Conservation (phyloP, 768 basidiomycete species). For the Pisolithus albus region DNA sequence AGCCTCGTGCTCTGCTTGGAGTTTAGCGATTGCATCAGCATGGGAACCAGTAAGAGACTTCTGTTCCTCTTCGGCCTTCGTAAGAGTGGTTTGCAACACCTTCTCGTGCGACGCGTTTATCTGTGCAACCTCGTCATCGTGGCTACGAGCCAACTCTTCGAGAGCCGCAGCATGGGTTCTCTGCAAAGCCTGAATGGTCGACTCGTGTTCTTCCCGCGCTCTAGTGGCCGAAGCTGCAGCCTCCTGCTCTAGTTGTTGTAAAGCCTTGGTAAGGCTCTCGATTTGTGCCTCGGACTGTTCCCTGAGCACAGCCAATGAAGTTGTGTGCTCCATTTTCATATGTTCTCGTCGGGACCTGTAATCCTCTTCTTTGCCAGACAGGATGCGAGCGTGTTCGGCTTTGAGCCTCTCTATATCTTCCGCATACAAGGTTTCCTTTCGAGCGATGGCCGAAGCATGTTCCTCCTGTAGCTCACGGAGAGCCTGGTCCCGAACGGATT, state of each 20-base stretch:
- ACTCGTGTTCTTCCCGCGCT: conserved; percentile 43
- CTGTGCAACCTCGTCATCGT: conserved; percentile 47
- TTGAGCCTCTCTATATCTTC: conserved; percentile 64
- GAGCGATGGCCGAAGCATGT: conserved; percentile 55
- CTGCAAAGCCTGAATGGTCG: conserved; percentile 38
- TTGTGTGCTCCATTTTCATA: conserved; percentile 31
- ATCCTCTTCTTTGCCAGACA: conserved; percentile 55
- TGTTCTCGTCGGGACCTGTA: conserved; percentile 34
- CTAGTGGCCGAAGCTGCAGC: conserved; percentile 29
- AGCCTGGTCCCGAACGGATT: conserved; percentile 56
- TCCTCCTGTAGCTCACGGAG: conserved; percentile 67
- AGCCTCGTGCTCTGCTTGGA: conserved; percentile 44
- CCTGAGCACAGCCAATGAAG: conserved; percentile 23
- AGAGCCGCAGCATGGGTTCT: conserved; percentile 52
- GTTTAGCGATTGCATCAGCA: conserved; percentile 31
- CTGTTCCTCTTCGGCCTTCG: conserved; percentile 32
- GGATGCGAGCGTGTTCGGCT: conserved; percentile 49
- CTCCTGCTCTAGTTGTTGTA: conserved; percentile 46
- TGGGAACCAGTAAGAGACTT: conserved; percentile 35
- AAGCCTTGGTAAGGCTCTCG: conserved; percentile 54
- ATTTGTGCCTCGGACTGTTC: conserved; percentile 39
- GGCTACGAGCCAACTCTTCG: conserved; percentile 47
- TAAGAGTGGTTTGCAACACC: conserved; percentile 26
- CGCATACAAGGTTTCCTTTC: conserved; percentile 57
- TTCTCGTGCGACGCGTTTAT: conserved; percentile 44